Evolutionary conservation across 106 monocot species (phyloP).

Genomic region (Dioscorea alata): DNA sequence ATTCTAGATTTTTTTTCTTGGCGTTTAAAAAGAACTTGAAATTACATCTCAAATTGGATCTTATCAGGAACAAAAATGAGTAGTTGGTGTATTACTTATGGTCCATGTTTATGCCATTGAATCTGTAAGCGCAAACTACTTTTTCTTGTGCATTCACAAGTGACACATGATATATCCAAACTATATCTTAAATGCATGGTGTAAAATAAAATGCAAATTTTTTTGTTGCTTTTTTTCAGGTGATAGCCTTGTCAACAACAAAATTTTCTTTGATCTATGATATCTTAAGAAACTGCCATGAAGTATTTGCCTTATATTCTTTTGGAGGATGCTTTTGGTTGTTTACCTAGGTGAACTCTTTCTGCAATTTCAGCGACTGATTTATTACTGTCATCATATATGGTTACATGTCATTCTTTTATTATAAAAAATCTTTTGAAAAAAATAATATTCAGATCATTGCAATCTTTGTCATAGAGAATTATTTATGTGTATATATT

Average conservation of each 20-base stretch:
- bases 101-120: conserved; percentile 81
- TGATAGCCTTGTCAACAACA: conserved; percentile 70
- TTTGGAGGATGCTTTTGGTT: conserved; percentile 72
- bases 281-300: conserved; percentile 82
- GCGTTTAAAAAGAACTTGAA: too few relatives aligned
- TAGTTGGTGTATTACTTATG: conserved; percentile 75
- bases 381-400: too few relatives aligned
- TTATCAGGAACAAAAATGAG: conserved; percentile 91
- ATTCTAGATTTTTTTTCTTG: neutral
- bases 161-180: too few relatives aligned
- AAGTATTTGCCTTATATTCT: conserved; percentile 77
- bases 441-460: too few relatives aligned
- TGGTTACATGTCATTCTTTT: neutral
- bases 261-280: conserved; percentile 61
- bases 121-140: conserved; percentile 49
- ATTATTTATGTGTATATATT: neutral
- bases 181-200: too few relatives aligned
- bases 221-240: conserved; percentile 26
- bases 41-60: neutral
- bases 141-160: neutral
- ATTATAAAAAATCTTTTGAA: neutral
- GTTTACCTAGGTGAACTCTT: conserved; percentile 60
- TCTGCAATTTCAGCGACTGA: neutral
- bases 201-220: neutral
- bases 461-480: neutral